phyloP scores from a whole-genome alignment of 192 early-diverging fungal genomes.

The Physocladia obscura region DNA sequence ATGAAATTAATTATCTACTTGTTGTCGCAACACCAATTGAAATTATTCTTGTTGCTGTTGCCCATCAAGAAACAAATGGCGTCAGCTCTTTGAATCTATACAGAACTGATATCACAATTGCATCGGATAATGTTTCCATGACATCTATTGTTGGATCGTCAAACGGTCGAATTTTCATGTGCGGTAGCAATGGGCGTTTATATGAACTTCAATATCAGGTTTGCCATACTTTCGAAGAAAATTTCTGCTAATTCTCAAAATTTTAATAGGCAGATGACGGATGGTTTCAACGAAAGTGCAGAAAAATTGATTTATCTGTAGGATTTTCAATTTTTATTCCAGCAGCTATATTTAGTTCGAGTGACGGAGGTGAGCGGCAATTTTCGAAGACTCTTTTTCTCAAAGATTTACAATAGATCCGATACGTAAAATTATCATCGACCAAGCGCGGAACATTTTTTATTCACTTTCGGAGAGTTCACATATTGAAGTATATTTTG shows the following conservation, averaged over 20 bases:
- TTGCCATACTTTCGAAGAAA: background rate
- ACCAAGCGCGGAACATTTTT: constrained; percentile 64
- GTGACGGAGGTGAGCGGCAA: no score
- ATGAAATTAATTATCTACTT: constrained; percentile 78
- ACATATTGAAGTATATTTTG: constrained; percentile 57
- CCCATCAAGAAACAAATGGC: constrained; percentile 40
- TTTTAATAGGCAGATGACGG: constrained; percentile 66
- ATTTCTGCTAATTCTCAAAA: background rate
- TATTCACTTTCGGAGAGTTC: constrained; percentile 72
- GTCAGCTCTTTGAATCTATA: constrained; percentile 72
- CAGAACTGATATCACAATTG: constrained; percentile 73
- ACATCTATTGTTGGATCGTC: constrained; percentile 72
- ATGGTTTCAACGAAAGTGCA: constrained; percentile 79
- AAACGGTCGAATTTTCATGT: constrained; percentile 87
- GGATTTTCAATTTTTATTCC: constrained; percentile 73
- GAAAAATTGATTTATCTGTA: constrained; percentile 72
- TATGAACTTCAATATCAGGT: constrained; percentile 87
- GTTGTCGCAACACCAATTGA: constrained; percentile 85
- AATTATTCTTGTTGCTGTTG: constrained; percentile 77
- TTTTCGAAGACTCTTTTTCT: no score
- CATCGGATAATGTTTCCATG: constrained; percentile 81
- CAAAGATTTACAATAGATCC: no score
- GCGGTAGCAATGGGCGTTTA: constrained; percentile 80
- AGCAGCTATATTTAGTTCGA: no score
- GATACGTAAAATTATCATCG: constrained; percentile 66